Conservation (phyloP, 2,329 filamentous ascomycete genomes). For the Aspergillus vadensis region DNA sequence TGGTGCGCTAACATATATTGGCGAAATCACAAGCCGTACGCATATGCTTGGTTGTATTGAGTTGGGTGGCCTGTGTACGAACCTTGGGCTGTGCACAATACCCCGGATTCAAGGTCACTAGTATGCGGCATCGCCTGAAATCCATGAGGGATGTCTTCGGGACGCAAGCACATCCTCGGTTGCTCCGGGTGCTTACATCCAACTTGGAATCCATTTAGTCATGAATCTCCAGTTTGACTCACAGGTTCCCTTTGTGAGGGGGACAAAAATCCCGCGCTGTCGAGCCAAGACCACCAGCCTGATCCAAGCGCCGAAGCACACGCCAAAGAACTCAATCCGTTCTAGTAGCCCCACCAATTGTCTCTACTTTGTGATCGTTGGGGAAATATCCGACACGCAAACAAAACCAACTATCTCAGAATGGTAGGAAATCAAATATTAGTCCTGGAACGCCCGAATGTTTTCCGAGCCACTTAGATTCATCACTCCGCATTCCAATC, state of each 20-base stretch:
- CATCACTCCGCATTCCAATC: neutral
- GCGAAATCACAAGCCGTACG: neutral
- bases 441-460: no score
- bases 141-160: no score
- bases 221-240: neutral
- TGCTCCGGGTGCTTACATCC: neutral
- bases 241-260: neutral
- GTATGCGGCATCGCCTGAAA: no score
- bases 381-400: neutral
- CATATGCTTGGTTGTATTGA: neutral
- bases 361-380: neutral
- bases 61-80: neutral
- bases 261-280: neutral
- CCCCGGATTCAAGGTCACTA: no score
- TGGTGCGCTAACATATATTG: neutral
- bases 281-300: neutral
- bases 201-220: neutral
- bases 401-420: no score
- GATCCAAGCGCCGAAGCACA: neutral
- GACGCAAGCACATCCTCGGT: no score
- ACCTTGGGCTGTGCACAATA: no score
- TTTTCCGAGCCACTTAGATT: neutral
- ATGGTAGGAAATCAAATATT: neutral
- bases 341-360: neutral
- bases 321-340: neutral